These are phyloP conservation scores for Spinacia oleracea DNA, from an alignment of 179 eudicot species.

Conservation along the genomic window DNA sequence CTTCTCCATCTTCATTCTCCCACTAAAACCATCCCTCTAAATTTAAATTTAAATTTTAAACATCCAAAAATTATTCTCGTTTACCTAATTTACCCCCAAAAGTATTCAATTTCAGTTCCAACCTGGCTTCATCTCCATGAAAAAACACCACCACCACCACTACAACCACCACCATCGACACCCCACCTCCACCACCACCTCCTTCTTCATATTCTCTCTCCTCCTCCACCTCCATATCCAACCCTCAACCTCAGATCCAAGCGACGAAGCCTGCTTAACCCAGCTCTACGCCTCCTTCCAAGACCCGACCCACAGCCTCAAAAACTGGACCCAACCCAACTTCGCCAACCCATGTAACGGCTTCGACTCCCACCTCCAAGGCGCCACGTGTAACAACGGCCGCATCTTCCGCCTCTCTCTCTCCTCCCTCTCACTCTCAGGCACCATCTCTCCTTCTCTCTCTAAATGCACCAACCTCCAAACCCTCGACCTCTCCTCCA, in stretches of 20 bases:
- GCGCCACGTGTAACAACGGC: conserved; percentile 87
- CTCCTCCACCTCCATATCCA: background rate
- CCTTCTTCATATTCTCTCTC: background rate
- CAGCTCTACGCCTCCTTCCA: conserved; percentile 46
- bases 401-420: conserved; percentile 77
- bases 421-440: conserved; percentile 48
- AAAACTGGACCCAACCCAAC: conserved; percentile 59
- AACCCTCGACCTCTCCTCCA: conserved; percentile 79
- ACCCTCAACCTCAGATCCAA: conserved; percentile 48
- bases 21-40: background rate
- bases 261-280: conserved; percentile 63
- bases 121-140: conserved; percentile 16
- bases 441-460: conserved; percentile 64
- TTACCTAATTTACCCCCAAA: too few species aligned
- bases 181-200: background rate
- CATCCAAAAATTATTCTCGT: too few species aligned
- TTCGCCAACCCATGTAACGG: conserved; percentile 64
- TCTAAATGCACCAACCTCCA: conserved; percentile 79
- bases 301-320: conserved; percentile 53
- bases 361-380: conserved; percentile 57
- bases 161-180: background rate
- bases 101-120: background rate
- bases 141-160: conserved; percentile 7
- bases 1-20: background rate
- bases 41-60: background rate